Evolutionary conservation across 208 protist species (phyloP), one percentile per base, ranked within the genome.

Genomic region (Leishmania guyanensis): DNA sequence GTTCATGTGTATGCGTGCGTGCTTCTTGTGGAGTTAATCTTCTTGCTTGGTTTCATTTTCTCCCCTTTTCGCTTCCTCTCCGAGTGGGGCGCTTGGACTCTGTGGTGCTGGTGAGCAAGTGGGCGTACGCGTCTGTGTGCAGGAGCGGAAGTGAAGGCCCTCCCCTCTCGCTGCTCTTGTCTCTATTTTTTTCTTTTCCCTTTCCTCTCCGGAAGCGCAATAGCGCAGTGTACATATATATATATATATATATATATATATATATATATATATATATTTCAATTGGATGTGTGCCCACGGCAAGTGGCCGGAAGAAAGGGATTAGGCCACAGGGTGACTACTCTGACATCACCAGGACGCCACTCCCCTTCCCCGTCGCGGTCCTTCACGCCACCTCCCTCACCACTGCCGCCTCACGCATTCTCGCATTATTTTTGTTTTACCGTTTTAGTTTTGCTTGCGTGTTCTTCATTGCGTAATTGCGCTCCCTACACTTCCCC

Each of bases 391-490:
- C 72, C 3, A 78, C 9, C 8, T 48, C 9, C 39, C 50, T 71
- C 6, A 71, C 36, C 66, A 29, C 66, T 22, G 22, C 39, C 39
- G 20, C 66, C 5, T 71, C 66, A 48, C 33, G 5, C 16, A 22
- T 29, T 74, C 12, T 79, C 46, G 68, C 56, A 26, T 62, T 82
- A 53, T 79, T 22, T 26, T 75, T 58, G 48, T 77, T 51, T 79
- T 16, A 16, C 17, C 71, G 4, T 51, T 54, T 78, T 77, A 14
- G 0, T 73, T 51, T 51, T 73, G 20, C 36, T 36, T 56, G 68
- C 60, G 43, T 39, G 26, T 68, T 76, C 48, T 36, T 72, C 76
- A 1, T 50, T 60, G 50, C 43, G 54, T 79, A 53, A 56, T 62
- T n/a, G 0, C 54, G 26, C 60, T 8, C 33, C 48, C 48, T 73